Evolutionary conservation across 2,329 filamentous ascomycete species (phyloP).

Genomic region (Niveomyces coronatus): DNA sequence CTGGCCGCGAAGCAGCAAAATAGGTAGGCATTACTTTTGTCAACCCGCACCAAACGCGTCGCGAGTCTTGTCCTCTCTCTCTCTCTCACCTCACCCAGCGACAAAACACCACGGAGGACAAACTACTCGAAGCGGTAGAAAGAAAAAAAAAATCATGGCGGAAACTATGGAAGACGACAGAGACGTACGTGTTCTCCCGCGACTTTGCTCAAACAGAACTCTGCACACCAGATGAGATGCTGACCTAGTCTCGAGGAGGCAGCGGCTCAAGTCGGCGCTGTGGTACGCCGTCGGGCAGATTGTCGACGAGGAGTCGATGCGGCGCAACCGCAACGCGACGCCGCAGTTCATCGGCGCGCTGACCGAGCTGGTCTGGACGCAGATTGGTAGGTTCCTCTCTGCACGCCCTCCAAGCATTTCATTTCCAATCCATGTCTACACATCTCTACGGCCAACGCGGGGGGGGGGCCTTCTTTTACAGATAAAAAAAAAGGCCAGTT

Average conservation of each 20-base stretch:
- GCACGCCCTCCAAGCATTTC: neutral
- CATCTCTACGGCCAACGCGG: too few relatives aligned
- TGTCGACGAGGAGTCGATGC: slow-evolving; percentile 67
- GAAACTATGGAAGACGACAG: slow-evolving; percentile 25
- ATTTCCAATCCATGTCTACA: too few relatives aligned
- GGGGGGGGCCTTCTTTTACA: too few relatives aligned
- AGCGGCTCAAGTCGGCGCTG: slow-evolving; percentile 76
- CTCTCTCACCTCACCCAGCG: neutral
- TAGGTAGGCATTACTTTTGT: too few relatives aligned
- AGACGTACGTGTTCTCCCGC: slow-evolving; percentile 19
- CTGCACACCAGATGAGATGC: neutral
- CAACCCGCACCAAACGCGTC: too few relatives aligned
- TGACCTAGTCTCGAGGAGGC: neutral
- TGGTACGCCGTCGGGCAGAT: slow-evolving; percentile 82
- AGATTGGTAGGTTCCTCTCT: slow-evolving; percentile 52
- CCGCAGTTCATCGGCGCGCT: slow-evolving; percentile 82
- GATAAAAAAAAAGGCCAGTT: too few relatives aligned
- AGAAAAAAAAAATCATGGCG: slow-evolving; percentile 18
- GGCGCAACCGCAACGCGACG: slow-evolving; percentile 65
- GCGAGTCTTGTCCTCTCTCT: too few relatives aligned
- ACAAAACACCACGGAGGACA: neutral
- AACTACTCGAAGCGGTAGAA: neutral
- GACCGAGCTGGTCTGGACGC: slow-evolving; percentile 79
- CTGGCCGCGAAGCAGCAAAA: too few relatives aligned
- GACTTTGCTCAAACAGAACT: neutral